These are phyloP conservation scores for Byssothecium circinans DNA, from an alignment of 2,329 filamentous ascomycete species.

Conservation along the genomic window DNA sequence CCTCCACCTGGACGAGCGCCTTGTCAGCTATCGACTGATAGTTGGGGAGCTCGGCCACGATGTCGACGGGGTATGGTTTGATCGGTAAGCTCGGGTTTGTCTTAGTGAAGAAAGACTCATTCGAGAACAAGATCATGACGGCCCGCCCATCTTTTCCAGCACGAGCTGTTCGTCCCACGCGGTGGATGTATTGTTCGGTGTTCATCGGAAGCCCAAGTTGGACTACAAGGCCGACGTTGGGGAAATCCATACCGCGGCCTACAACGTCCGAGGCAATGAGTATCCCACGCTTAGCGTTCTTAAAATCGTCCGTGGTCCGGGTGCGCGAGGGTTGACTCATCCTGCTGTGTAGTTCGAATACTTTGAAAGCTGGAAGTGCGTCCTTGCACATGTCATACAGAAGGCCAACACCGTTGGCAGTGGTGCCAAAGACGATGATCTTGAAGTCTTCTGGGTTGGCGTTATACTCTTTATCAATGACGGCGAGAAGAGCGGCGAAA, in stretches of 20 bases:
- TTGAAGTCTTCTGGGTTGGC: constrained; percentile 47
- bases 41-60: constrained; percentile 40
- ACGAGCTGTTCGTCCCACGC: constrained; percentile 47
- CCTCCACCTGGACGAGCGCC: constrained; percentile 44
- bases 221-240: constrained; percentile 53
- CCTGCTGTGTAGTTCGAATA: constrained; percentile 50
- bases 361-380: constrained; percentile 36
- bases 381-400: constrained; percentile 45
- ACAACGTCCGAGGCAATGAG: constrained; percentile 55
- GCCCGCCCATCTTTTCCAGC: constrained; percentile 54
- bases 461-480: constrained; percentile 50
- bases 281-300: constrained; percentile 50
- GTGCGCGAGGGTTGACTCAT: constrained; percentile 48
- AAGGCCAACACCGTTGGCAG: constrained; percentile 50
- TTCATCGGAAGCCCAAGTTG: constrained; percentile 55
- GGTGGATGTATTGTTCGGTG: constrained; percentile 51
- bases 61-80: constrained; percentile 50
- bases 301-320: constrained; percentile 49
- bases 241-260: constrained; percentile 56
- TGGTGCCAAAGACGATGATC: constrained; percentile 51
- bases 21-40: constrained; percentile 35
- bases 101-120: constrained; percentile 56
- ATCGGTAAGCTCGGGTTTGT: constrained; percentile 55
- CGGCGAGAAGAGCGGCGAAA: constrained; percentile 49
- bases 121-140: constrained; percentile 55